Evolutionary conservation across 805 yeast species (phyloP), one percentile per base, ranked within the genome.

Genomic region (Cyberlindnera samutprakarnensis): DNA sequence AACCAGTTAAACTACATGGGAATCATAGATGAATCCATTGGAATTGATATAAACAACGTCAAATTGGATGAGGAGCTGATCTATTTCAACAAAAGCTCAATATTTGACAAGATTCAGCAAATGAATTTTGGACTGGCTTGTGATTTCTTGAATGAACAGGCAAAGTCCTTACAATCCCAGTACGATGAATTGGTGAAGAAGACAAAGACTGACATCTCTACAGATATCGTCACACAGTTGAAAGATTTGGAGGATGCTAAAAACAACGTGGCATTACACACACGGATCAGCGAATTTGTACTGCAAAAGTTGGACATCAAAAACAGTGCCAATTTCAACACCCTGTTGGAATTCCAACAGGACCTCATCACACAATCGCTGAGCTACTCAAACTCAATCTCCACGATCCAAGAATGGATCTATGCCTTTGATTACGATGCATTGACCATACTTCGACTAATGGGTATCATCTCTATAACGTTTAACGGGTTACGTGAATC

Each of bases 1-100:
- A 73, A 77, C 17, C 96, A 88, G 46, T 57, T 88, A 44, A 82
- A 86, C 2, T 90, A 88, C 52, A 64, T 72, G 13, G 98, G 97
- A 0, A 61, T 92, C 12, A 61, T 87, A 14, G 88, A 83, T 51
- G 96, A 88, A 44, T 52, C 75, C 10, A 66, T 75, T 42, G 74
- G 70, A 5, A 58, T 78, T 6, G 61, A 66, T 11, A 50, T 65
- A 10, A 68, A 67, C 38, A 59, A 50, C 4, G 42, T 53, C 3
- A 49, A 44, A 15, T 26, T 57, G 14, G 41, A 45, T 21, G 48
- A 38, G 7, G 48, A 53, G 33, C 47, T 52, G 33, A 42, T 51
- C 13, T 27, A 33, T 3, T 12, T 27, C 7, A 33, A 32, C 18
- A 33, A 29, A 7, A 35, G 36, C 14, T 45, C 30, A 10, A 35